Evolutionary conservation across 2,329 filamentous ascomycete species (phyloP), one percentile per base, ranked within the genome.

Genomic region (Paecilomyces dactylethromorphus): DNA sequence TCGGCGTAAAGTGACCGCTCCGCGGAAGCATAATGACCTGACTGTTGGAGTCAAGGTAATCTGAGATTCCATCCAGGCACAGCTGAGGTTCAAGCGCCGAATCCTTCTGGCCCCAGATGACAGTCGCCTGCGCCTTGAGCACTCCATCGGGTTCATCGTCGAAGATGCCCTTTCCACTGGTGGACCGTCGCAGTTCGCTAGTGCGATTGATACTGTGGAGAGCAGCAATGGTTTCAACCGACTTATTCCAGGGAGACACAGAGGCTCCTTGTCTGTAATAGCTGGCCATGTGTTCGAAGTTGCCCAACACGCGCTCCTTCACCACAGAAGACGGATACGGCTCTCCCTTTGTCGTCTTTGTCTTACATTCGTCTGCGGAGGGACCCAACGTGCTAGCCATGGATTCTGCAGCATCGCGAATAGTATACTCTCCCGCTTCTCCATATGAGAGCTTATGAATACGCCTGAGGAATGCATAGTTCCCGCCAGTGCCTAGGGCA

Each of bases 101-200:
- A 65, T 86, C 84, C 22, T 74, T 65, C 63, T 79, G 69, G 1
- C 83, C 84, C 72, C 82, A 83, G 49, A 86, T 61, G 18, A 85
- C 66, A 5, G 82, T 84, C 13, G 80, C 74, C 18, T 78, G 78
- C 11, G 80, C 81, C 59, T 79, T 80, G 22, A 86, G 68, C 2
- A 74, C 69, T 2, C 81, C 82, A 11, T 71, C 64, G 2, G 76
- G 76, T 0, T 72, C 75, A 6, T 76, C 73, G 26, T 78, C 74
- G 62, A 81, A 81, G 13, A 82, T 57, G 0, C 75, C 76, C 0
- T 69, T 68, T 22, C 76, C 74, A 51, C 70, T 76, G 59, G 68
- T 73, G 12, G 67, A 64, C 54, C 71, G 67, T n/a, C 68, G 69
- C 13, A 66, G 58, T 32, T 67, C 66, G 11, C 64, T 65, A 5